Conservation (phyloP, 2,329 filamentous ascomycete species). For the Dactylonectria estremocensis region DNA sequence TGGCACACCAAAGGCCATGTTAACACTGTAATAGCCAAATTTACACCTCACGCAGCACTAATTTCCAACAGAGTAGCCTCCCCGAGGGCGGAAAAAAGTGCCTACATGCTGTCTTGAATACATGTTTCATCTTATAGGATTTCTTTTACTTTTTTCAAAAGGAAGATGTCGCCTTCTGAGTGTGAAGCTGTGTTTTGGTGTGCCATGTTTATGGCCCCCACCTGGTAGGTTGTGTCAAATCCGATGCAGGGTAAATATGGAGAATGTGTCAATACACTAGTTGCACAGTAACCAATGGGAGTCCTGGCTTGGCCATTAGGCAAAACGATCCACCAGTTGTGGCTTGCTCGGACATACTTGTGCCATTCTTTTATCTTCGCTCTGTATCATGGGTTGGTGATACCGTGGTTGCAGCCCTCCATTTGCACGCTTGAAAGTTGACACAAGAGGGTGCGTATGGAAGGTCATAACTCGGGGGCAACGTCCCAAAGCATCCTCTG, state of each 20-base stretch:
- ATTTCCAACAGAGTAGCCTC: no score
- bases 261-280: not conserved
- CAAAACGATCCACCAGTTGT: slow-evolving; percentile 1
- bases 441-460: not conserved
- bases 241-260: not conserved
- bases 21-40: no score
- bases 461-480: not conserved
- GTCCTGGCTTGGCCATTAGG: not conserved
- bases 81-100: no score
- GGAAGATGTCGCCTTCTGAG: no score
- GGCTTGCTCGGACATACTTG: not conserved
- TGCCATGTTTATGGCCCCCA: not conserved
- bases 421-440: not conserved
- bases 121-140: not conserved
- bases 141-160: not conserved
- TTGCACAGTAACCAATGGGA: not conserved
- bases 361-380: not conserved
- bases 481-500: not conserved
- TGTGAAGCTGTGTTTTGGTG: no score
- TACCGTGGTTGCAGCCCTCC: not conserved
- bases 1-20: no score
- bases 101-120: no score
- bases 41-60: no score
- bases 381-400: not conserved
- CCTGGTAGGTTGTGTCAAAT: not conserved